These are phyloP conservation scores for Amniculicola lignicola DNA, from an alignment of 495 filamentous ascomycete species.

Conservation along the genomic window DNA sequence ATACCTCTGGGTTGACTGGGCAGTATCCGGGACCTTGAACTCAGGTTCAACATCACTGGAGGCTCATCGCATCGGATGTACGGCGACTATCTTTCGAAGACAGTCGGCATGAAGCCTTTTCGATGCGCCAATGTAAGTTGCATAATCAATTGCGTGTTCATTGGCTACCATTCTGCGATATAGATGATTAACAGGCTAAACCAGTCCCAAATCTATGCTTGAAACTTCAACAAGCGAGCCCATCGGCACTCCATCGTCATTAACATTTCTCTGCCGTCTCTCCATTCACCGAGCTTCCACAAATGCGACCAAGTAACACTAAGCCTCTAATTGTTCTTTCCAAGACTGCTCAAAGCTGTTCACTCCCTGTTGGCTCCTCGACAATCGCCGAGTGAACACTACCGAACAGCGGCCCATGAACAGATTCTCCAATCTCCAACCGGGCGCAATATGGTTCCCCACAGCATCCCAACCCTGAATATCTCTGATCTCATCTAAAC, in stretches of 20 bases:
- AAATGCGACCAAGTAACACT: not conserved
- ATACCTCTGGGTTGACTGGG: too few relatives aligned
- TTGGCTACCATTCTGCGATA: not conserved
- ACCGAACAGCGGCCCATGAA: not conserved
- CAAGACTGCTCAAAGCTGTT: not conserved
- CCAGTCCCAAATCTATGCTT: not conserved
- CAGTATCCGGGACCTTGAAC: too few relatives aligned
- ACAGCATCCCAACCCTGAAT: not conserved
- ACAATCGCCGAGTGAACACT: too few relatives aligned
- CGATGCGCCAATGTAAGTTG: not conserved
- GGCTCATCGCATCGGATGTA: too few relatives aligned
- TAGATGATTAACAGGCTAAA: conserved; percentile 13
- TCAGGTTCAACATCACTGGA: too few relatives aligned
- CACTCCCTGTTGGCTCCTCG: too few relatives aligned
- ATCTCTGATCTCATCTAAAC: not conserved
- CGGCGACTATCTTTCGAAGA: too few relatives aligned
- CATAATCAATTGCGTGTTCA: conserved; percentile 1
- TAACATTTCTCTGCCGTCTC: not conserved
- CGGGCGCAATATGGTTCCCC: conserved; percentile 1
- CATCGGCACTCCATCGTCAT: not conserved
- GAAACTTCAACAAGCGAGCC: not conserved
- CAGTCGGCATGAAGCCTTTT: too few relatives aligned
- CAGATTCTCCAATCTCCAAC: not conserved
- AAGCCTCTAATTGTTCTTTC: not conserved
- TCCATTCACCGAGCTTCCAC: not conserved